Conservation (phyloP, 495 filamentous ascomycete species). For the Aspergillus mulundensis region DNA sequence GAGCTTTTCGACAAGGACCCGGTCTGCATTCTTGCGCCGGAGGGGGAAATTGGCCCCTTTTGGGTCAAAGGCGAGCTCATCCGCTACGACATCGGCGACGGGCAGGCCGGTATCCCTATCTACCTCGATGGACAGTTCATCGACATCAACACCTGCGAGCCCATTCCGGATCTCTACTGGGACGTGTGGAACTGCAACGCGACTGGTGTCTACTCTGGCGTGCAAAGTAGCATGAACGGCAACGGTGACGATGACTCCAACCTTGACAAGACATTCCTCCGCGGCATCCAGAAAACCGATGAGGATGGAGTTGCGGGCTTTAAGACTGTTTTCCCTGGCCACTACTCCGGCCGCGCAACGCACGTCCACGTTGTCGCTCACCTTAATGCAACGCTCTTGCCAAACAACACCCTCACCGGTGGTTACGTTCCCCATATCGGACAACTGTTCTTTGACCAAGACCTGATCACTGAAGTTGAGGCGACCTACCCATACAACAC, state of each 20-base stretch:
- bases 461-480: slow-evolving; percentile 43
- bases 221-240: slow-evolving; percentile 19
- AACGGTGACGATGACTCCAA: slow-evolving; percentile 29
- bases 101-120: slow-evolving; percentile 44
- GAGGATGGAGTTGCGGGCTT: slow-evolving; percentile 45
- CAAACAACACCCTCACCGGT: slow-evolving; percentile 48
- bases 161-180: slow-evolving; percentile 43
- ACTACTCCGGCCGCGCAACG: slow-evolving; percentile 47
- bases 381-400: slow-evolving; percentile 33
- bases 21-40: slow-evolving; percentile 23
- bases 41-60: slow-evolving; percentile 29
- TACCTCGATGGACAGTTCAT: slow-evolving; percentile 54
- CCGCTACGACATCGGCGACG: slow-evolving; percentile 47
- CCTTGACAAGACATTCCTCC: slow-evolving; percentile 45
- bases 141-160: slow-evolving; percentile 48
- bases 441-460: slow-evolving; percentile 57
- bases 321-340: slow-evolving; percentile 49
- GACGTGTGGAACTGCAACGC: slow-evolving; percentile 58
- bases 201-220: slow-evolving; percentile 48
- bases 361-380: slow-evolving; percentile 50
- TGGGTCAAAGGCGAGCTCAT: slow-evolving; percentile 44
- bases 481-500: slow-evolving; percentile 50
- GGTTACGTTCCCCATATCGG: slow-evolving; percentile 53
- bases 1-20: slow-evolving; percentile 23
- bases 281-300: slow-evolving; percentile 49